These are phyloP conservation scores for Daldinia eschscholtzii DNA, from an alignment of 2,329 filamentous ascomycete genomes.

Conservation along the genomic window DNA sequence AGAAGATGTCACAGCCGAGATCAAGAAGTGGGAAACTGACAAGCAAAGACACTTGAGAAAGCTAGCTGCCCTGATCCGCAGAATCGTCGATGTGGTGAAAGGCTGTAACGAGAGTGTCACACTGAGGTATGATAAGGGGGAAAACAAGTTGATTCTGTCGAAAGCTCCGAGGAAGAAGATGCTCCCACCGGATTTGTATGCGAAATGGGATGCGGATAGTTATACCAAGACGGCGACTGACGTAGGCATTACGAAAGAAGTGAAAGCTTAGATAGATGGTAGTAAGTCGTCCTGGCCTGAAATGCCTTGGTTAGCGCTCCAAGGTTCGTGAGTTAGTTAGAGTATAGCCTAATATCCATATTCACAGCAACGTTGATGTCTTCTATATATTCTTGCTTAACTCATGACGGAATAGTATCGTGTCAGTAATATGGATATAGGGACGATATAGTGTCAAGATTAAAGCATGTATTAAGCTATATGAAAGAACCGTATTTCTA, in stretches of 20 bases:
- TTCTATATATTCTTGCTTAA: not conserved
- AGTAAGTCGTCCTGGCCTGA: too few species aligned
- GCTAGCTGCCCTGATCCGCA: conserved; percentile 52
- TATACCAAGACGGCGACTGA: not conserved
- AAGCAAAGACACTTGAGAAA: conserved; percentile 52
- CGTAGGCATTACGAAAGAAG: not conserved
- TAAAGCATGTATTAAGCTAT: conserved; percentile 9
- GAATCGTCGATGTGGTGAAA: conserved; percentile 50
- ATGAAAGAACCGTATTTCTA: conserved; percentile 4
- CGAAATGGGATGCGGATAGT: conserved; percentile 19
- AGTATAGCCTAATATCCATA: not conserved
- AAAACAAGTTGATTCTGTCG: conserved; percentile 15
- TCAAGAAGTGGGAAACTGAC: conserved; percentile 54
- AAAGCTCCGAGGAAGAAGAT: conserved; percentile 1
- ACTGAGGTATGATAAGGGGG: conserved; percentile 9
- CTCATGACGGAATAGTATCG: not conserved
- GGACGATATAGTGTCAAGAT: not conserved
- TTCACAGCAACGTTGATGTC: not conserved
- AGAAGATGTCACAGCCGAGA: conserved; percentile 52
- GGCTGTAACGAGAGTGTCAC: conserved; percentile 28
- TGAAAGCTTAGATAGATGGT: not conserved
- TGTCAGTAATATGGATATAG: not conserved
- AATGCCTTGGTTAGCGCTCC: not conserved
- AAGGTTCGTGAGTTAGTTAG: not conserved
- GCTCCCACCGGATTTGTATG: conserved; percentile 28